Conservation (phyloP, 371 early-diverging fungal species). For the Haplosporangium sp. region DNA sequence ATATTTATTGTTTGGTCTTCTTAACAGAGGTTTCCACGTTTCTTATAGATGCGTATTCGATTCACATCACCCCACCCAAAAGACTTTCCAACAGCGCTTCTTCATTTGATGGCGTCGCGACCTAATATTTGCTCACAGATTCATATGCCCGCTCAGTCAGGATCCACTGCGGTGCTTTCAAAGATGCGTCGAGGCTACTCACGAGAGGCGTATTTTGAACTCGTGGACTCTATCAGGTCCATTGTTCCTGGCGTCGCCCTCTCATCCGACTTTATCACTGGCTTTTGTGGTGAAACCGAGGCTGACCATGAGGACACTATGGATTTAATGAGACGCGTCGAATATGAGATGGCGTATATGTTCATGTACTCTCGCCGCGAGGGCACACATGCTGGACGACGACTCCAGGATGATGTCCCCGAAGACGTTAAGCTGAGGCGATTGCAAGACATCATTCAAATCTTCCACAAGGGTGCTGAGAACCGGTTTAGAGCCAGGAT, state of each 20-base stretch:
- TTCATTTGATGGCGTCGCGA: conserved; percentile 73
- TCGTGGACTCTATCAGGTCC: conserved; percentile 71
- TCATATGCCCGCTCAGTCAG: conserved; percentile 83
- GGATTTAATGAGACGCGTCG: conserved; percentile 71
- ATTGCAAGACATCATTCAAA: conserved; percentile 72
- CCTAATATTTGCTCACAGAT: conserved; percentile 81
- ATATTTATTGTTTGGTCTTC: not conserved
- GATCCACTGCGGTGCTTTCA: conserved; percentile 72
- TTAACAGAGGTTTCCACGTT: not conserved
- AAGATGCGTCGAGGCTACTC: conserved; percentile 85
- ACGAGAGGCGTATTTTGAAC: conserved; percentile 77
- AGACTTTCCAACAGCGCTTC: conserved; percentile 81
- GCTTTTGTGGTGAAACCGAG: conserved; percentile 88
- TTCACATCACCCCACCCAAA: conserved; percentile 89
- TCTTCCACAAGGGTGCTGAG: conserved; percentile 72
- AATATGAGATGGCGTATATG: conserved; percentile 85
- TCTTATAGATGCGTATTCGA: conserved; percentile 73
- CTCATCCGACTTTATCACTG: conserved; percentile 82
- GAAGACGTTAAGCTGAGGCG: conserved; percentile 69
- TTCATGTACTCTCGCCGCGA: conserved; percentile 82
- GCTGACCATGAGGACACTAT: conserved; percentile 79
- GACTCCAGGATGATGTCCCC: conserved; percentile 74
- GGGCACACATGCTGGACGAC: conserved; percentile 82
- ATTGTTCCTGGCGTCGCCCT: conserved; percentile 80
- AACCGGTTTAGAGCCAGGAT: conserved; percentile 64